Evolutionary conservation across 805 yeast species (phyloP), one percentile per base, ranked within the genome.

Genomic region (Pachysolen tannophilus): DNA sequence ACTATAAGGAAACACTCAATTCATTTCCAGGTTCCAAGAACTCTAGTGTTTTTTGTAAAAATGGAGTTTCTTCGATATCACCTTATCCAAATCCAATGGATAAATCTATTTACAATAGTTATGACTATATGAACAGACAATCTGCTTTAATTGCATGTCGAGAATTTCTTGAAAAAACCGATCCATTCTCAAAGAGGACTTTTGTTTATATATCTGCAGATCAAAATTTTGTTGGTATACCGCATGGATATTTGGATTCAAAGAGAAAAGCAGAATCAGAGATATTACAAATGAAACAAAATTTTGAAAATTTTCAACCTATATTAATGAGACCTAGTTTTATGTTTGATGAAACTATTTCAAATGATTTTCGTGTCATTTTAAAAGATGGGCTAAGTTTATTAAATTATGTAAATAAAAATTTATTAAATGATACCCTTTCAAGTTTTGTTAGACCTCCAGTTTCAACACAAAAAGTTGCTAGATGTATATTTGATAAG

Each of bases 191-290:
- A n/a, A 26, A 21, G 14, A 43, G 42, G 28, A 58, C 73, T 7
- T 79, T 80, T 49, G 85, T 82, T 1, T 87, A 84, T 48, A 68
- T 87, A 2, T 83, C 94, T 0, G 95, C 96, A 1, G 94, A 84
- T 45, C 58, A 65, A 32, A 78, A 79, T 35, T 71, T 75, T 34
- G 86, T 88, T 0, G 56, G 79, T 16, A 58, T 82, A 5, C 90
- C 92, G 1, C 48, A 59, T 1, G 87, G 80, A 1, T 87, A 87
- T 53, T 73, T 87, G 24, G 63, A 67, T 8, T 75, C 92, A 16
- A 87, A 87, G 48, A 61, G 95, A 45, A 75, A 67, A 40, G 90
- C 96, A 0, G 97, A 87, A 52, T 53, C 55, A 17, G 79, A 73
- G 44, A 53, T 75, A 15, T 34, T 54, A 37, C 52, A 63, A 19